Evolutionary conservation across 768 basidiomycete species (phyloP), one percentile per base, ranked within the genome.

Genomic region (Bullera alba): DNA sequence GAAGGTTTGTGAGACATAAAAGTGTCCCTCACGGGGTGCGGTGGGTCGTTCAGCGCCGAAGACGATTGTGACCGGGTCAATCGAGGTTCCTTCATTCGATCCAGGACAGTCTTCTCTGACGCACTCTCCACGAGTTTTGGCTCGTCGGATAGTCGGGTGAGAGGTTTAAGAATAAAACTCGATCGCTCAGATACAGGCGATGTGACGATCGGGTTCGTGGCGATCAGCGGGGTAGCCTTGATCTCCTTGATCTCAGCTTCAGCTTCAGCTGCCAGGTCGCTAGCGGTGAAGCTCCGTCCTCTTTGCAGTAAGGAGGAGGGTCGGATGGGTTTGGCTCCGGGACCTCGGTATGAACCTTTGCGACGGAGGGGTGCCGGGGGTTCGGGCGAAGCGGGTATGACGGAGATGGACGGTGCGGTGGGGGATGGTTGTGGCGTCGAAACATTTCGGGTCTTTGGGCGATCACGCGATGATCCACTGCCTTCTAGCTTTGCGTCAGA

Each of bases 231-330:
- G n/a, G n/a, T n/a, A n/a, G n/a, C n/a, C n/a, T n/a, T n/a, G n/a
- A n/a, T n/a, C n/a, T n/a, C 19, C 22, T 43, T 28, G 6, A 26
- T 41, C 15, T 32, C 19, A 8, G 48, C 21, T 12, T 51, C 52
- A 14, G 48, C 55, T 42, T 64, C 60, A 10, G 61, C 60, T 28
- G 55, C 50, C 1, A 70, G 50, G 34, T 70, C 68, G 25, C 50
- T 51, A 5, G 68, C 68, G 3, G 68, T 70, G 48, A 67, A 70
- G 43, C 65, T 67, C 10, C 57, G 26, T 22, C 65, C 65, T 39
- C 68, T 50, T 46, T 70, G 68, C 1, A 70, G 53, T 6, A 67
- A 52, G 36, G 53, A 56, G 6, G 53, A 49, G 3, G 67, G 61
- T 38, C 59, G 29, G 6, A 39, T 5, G 10, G 56, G 30, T 43